Evolutionary conservation across 495 filamentous ascomycete species (phyloP).

Genomic region (Astrothelium subdiscretum): DNA sequence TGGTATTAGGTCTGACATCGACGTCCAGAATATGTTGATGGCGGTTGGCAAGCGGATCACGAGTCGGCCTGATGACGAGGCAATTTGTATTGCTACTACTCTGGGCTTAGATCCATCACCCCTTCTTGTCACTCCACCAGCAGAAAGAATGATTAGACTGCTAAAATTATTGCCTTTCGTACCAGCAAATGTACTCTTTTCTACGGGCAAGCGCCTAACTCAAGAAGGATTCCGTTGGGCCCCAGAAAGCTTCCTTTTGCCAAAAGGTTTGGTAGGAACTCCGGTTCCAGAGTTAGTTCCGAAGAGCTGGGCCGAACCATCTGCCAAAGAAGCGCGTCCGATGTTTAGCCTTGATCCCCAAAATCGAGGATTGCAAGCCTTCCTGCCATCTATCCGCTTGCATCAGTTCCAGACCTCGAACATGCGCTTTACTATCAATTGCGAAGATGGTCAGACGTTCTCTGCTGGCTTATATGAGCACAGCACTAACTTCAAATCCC

Average conservation of each 20-base stretch:
- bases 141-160: background rate
- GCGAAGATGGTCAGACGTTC: background rate
- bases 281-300: background rate
- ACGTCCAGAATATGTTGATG: background rate
- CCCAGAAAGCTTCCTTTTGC: background rate
- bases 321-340: background rate
- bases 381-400: background rate
- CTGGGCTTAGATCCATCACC: background rate
- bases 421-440: background rate
- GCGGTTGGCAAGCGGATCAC: background rate
- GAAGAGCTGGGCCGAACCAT: background rate
- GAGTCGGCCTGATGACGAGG: background rate
- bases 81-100: constrained; percentile 4
- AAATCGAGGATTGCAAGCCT: background rate
- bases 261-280: background rate
- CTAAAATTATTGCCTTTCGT: background rate
- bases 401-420: background rate
- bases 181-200: background rate
- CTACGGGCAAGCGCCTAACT: background rate
- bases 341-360: background rate
- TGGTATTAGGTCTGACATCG: background rate
- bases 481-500: background rate
- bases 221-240: background rate
- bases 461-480: background rate
- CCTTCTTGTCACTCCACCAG: background rate